Conservation (phyloP, 2,329 filamentous ascomycete species). For the Alternaria alternata region DNA sequence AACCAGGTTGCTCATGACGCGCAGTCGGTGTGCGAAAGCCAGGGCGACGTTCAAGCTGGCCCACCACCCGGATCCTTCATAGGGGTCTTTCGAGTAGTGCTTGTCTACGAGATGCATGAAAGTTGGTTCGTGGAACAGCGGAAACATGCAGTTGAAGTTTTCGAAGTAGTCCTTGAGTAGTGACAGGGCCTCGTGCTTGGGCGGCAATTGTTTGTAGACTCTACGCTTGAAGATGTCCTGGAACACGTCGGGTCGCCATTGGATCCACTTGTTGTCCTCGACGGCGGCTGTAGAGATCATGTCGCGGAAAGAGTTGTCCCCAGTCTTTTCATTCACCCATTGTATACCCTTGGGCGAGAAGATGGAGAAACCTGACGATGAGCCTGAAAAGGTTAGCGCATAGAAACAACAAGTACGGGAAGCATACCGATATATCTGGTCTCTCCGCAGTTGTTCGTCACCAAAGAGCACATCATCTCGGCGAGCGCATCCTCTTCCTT, state of each 20-base stretch:
- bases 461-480: conserved; percentile 98
- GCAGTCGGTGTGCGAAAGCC: conserved; percentile 89
- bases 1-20: conserved; percentile 94
- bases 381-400: conserved; percentile 64
- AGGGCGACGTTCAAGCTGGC: conserved; percentile 92
- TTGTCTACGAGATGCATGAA: conserved; percentile 97
- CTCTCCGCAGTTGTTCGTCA: conserved; percentile 93
- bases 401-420: neutral
- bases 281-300: conserved; percentile 91
- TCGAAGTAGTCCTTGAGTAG: conserved; percentile 94
- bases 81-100: conserved; percentile 91
- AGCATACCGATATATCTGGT: conserved; percentile 88
- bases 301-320: conserved; percentile 91
- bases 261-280: conserved; percentile 93
- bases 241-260: conserved; percentile 98
- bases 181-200: conserved; percentile 86
- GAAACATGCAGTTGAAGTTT: conserved; percentile 99
- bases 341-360: conserved; percentile 98
- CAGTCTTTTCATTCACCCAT: conserved; percentile 98
- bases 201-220: conserved; percentile 82
- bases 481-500: conserved; percentile 84
- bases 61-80: conserved; percentile 98
- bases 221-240: conserved; percentile 87
- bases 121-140: conserved; percentile 94
- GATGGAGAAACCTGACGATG: conserved; percentile 97